Evolutionary conservation across 2,329 filamentous ascomycete genomes (phyloP), one percentile per base, ranked within the genome.

Genomic region (Epichloe elymi): DNA sequence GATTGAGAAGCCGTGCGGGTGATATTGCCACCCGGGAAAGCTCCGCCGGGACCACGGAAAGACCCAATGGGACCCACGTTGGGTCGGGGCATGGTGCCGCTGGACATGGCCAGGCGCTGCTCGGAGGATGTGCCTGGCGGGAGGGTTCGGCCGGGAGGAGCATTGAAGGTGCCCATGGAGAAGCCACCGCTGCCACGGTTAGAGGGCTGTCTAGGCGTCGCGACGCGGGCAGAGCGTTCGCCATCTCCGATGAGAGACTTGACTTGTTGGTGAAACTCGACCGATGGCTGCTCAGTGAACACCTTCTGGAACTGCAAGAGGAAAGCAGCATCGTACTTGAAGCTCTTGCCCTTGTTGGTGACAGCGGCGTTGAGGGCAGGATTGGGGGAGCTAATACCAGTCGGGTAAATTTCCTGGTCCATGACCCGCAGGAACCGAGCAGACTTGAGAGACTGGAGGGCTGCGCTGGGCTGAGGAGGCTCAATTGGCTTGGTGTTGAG

Each of bases 281-380:
- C 69, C 0, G 89, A 95, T 14, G 93, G 93, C 71, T 96, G 94
- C 74, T 98, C 93, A 56, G 88, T 94, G 72, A 96, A 98, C 19
- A 95, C 88, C 60, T 80, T 80, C 71, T 96, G 88, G 76, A 98
- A 98, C 65, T 98, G 93, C 33, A 98, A 76, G 70, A 98, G 74
- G 75, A 98, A 98, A 60, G 85, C 84, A 61, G 90, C 87, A 70
- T 97, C 89, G 68, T 98, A 98, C 67, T 94, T 90, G 74, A 94
- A 95, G 41, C 82, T 84, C 67, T 82, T 85, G 54, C 81, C 82
- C 72, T 90, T 91, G 67, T 85, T 87, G 36, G 80, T 76, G 30
- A 88, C 85, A 15, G 85, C 85, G 40, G 79, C 74, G 67, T 97
- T 98, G 57, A 96, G 72, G 3, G 91, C 87, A 11, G 91, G 88